Evolutionary conservation across 345 rosid species (phyloP).

Genomic region (Gossypium bickii): DNA sequence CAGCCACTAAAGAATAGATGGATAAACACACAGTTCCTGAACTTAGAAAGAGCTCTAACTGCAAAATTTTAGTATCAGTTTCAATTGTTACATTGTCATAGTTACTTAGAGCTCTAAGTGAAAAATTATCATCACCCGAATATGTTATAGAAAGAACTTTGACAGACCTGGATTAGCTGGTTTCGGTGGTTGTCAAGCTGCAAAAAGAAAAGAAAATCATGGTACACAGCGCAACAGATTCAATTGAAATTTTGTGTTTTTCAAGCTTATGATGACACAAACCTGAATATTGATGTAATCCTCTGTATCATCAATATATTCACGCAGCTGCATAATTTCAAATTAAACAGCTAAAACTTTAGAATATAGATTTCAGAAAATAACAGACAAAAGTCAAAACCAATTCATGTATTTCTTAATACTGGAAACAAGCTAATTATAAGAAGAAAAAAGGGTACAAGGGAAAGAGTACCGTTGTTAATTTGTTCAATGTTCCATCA

Average conservation of each 20-base stretch:
- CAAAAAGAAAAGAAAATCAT: slow-evolving; percentile 15
- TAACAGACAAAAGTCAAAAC: neutral
- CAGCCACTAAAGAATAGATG: slow-evolving; percentile 71
- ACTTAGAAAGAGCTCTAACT: slow-evolving; percentile 76
- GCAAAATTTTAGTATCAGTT: slow-evolving; percentile 21
- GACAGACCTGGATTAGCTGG: slow-evolving; percentile 86
- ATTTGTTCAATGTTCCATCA: slow-evolving; percentile 86
- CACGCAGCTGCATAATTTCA: slow-evolving; percentile 70
- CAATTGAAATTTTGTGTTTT: neutral
- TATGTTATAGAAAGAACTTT: neutral
- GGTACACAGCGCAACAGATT: neutral
- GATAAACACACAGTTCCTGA: slow-evolving; percentile 68
- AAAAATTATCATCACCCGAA: neutral
- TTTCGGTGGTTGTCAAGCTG: slow-evolving; percentile 99
- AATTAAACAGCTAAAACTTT: slow-evolving; percentile 10
- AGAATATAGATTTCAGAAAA: neutral
- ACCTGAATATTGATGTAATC: slow-evolving; percentile 99
- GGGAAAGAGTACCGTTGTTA: slow-evolving; percentile 50
- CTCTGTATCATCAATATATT: slow-evolving; percentile 96
- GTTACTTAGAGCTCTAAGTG: neutral
- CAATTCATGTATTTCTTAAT: neutral
- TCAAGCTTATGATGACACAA: neutral
- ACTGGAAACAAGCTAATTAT: neutral
- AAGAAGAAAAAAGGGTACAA: neutral
- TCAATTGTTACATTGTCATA: neutral